Evolutionary conservation across 371 early-diverging fungal genomes (phyloP).

Genomic region (Syncephalis fuscata): DNA sequence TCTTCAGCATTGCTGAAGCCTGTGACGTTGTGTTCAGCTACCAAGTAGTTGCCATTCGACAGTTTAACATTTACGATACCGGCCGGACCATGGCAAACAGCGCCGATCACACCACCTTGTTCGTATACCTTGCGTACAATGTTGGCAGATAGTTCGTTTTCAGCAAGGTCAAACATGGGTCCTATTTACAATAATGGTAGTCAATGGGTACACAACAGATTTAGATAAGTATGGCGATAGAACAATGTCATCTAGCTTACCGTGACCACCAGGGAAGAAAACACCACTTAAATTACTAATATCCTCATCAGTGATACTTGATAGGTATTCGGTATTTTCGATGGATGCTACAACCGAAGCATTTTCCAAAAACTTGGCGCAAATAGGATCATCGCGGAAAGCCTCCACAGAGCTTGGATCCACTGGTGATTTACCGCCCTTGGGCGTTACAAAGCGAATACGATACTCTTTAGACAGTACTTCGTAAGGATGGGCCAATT

Average conservation of each 20-base stretch:
- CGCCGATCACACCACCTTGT: slow-evolving; percentile 17
- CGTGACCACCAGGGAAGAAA: slow-evolving; percentile 28
- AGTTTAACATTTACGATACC: slow-evolving; percentile 20
- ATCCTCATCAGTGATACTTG: slow-evolving; percentile 15
- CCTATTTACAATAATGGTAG: too few relatives aligned
- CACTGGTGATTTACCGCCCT: slow-evolving; percentile 21
- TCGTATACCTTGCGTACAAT: slow-evolving; percentile 16
- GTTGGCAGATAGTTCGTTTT: slow-evolving; percentile 12
- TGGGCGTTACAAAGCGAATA: slow-evolving; percentile 17
- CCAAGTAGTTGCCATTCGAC: slow-evolving; percentile 13
- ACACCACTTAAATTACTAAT: slow-evolving; percentile 15
- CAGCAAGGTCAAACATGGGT: slow-evolving; percentile 21
- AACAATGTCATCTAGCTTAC: slow-evolving; percentile 2
- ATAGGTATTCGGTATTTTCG: slow-evolving; percentile 10
- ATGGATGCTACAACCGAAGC: slow-evolving; percentile 11
- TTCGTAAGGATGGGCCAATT: too few relatives aligned
- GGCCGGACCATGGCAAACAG: slow-evolving; percentile 27
- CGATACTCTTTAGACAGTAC: too few relatives aligned
- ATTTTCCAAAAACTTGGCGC: slow-evolving; percentile 4
- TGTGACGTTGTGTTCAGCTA: slow-evolving; percentile 22
- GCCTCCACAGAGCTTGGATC: slow-evolving; percentile 18
- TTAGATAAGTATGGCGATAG: too few relatives aligned
- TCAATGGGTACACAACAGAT: too few relatives aligned
- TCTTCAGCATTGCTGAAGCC: slow-evolving; percentile 26
- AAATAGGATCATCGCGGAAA: not conserved